Base-by-base conservation (phyloP, 495 filamentous ascomycete genomes). In the Neurospora sp. region DNA sequence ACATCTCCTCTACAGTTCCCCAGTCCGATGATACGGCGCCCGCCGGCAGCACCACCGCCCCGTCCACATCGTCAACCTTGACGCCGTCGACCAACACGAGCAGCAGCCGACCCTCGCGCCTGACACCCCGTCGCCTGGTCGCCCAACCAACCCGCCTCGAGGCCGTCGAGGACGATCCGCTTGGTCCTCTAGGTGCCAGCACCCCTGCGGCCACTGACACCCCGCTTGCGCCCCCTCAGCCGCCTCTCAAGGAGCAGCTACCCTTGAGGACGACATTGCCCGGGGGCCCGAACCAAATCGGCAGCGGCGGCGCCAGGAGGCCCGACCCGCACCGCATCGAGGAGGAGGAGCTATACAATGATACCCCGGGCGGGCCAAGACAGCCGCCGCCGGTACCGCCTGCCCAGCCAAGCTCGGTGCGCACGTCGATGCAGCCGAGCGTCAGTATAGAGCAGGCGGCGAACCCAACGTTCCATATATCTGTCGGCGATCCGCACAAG, bases 401-500 rank as follows among this genome's bases (percentile, higher is more conserved):
- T 23, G 85, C 90, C n/a, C 82, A 83, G 72, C 84, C 82, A 70
- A 66, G 81, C 73, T 81, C 84, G 10, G 80, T 85, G 42, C 86
- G 88, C 76, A 85, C 89, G 76, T 87, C 91, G 74, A 88, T 88
- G 38, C 92, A 93, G 75, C 92, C 94, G 39, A 96, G 93, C 79
- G 87, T 97, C 74, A 94, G 90, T 77, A 84, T 98, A 59, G 93
- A 97, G 79, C 92, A 94, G 82, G 94, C 96, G 70, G 90, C 94
- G 46, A 93, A 96, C 76, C 96, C 96, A 14, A 91, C 86, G 38
- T 98, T 98, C 81, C 86, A 93, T n/a, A 97, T 99, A 75, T 89
- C 86, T 2, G 96, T 99, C 14, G 96, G 96, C 59, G 96, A 99
- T 85, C 96, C 96, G 46, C 93, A 97, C 81, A 99, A 98, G 82